Base-by-base conservation (phyloP, 2,329 filamentous ascomycete species). In the Colletotrichum acutatum region DNA sequence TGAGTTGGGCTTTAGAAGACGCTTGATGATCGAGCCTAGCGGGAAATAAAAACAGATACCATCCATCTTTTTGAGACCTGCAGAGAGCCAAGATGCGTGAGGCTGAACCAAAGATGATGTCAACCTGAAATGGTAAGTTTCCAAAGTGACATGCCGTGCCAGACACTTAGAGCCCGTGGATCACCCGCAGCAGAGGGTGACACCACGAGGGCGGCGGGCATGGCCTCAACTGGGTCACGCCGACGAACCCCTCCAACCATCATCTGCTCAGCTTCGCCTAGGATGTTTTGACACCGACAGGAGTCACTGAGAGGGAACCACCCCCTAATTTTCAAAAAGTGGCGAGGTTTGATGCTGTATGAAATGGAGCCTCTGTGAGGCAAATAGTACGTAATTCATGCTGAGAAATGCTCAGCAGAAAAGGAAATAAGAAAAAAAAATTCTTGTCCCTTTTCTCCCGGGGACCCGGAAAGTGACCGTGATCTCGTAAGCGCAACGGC, bases 121-220 rank as follows among this genome's bases (percentile, higher is more conserved):
- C 59, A 72, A 30, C 52, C 16, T 72, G 46, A 16, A 71, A 61
- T 57, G n/a, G 60, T 37, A 26, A 34, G 32, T 64, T 19, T 30
- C 46, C 49, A 61, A 12, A 34, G 60, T 56, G 56, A 49, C 24
- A 30, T 37, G 34, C 62, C 7, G 37, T n/a, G 24, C 42, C 32
- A 46, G 60, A 66, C 71, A 61, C 66, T 70, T 72, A 61, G 56
- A 61, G 60, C 66, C 71, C 71, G 60, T 70, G 60, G 66, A 72
- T 65, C 66, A 65, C 42, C 54, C 66, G 66, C 70, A 37, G 60
- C 54, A 24, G 24, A n/a, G 26, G 37, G 49, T 70, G 66, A 69
- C 46, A 72, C 54, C 54, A 65, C 37, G 49, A 52, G 46, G 70
- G 32, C 22, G 59, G 34, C 34, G 59, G 34, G 46, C 54, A 66